Evolutionary conservation across 73 alveolate genomes (phyloP).

Genomic region (Paramecium caudatum): DNA sequence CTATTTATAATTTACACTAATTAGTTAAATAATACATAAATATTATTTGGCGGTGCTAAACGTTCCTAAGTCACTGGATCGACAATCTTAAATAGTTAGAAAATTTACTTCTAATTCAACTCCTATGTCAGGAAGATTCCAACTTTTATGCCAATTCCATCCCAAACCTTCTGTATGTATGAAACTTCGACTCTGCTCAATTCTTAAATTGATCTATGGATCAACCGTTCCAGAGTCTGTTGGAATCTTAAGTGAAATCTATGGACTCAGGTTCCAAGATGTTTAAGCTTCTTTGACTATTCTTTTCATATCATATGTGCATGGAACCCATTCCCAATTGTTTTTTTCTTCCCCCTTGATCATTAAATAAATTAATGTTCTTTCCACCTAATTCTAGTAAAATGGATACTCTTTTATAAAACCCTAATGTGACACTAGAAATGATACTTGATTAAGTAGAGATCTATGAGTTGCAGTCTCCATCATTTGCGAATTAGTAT

Average conservation of each 20-base stretch:
- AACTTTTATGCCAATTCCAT: slow-evolving; percentile 85
- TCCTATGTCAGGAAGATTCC: slow-evolving; percentile 83
- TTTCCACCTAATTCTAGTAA: neutral
- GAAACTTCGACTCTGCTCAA: slow-evolving; percentile 55
- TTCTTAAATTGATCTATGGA: slow-evolving; percentile 59
- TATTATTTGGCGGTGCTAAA: slow-evolving; percentile 80
- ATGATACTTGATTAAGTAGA: neutral
- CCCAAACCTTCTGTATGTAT: slow-evolving; percentile 72
- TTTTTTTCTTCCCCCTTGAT: slow-evolving; percentile 10
- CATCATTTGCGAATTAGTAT: too few species aligned
- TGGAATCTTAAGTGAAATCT: slow-evolving; percentile 49
- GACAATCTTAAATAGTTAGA: slow-evolving; percentile 33
- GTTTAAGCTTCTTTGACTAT: slow-evolving; percentile 69
- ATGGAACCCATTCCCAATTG: slow-evolving; percentile 76
- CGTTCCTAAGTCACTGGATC: slow-evolving; percentile 79
- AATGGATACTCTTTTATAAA: neutral
- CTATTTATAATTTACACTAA: slow-evolving; percentile 29
- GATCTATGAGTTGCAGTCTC: neutral
- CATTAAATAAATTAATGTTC: neutral
- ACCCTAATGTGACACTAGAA: neutral
- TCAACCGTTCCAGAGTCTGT: slow-evolving; percentile 56
- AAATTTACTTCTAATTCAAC: slow-evolving; percentile 71
- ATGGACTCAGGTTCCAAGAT: slow-evolving; percentile 73
- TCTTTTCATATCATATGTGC: slow-evolving; percentile 68
- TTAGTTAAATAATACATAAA: slow-evolving; percentile 62